A percentile compares a stretch with the other conserved stretches of the same genome.
phyloP scores from a whole-genome alignment of 176 grass and related monocot species.

The Oryza longistaminata region DNA sequence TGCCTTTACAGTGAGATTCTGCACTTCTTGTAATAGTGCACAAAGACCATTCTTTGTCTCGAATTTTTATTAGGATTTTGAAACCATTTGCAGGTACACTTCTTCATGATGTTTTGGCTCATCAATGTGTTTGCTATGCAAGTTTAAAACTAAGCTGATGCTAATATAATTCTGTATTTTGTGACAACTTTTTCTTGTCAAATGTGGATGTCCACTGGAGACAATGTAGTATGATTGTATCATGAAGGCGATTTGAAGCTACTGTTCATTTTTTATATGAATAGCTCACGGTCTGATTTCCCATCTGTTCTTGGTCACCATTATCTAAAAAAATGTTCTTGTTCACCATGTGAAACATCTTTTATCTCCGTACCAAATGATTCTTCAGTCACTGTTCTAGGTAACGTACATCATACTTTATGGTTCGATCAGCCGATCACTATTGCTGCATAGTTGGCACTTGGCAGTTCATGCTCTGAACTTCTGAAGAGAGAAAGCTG shows the following conservation, averaged over 20 bases:
- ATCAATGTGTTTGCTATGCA: background rate
- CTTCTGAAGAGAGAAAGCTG: background rate
- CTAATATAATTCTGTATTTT: background rate
- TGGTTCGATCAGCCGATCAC: background rate
- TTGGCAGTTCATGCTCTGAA: background rate
- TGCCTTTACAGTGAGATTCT: conserved; percentile 13
- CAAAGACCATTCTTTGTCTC: background rate
- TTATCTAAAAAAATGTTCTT: background rate
- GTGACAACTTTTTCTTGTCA: background rate
- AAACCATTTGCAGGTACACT: background rate
- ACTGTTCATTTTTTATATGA: background rate
- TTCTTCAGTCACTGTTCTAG: background rate
- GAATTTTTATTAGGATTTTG: background rate
- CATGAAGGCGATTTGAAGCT: background rate
- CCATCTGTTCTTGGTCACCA: background rate
- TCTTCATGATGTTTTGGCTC: background rate
- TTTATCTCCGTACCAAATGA: background rate
- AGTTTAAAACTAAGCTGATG: background rate
- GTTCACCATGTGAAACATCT: background rate
- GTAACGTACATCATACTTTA: background rate
- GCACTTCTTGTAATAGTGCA: background rate
- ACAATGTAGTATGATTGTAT: background rate
- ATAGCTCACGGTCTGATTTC: background rate
- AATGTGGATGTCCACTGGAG: background rate
- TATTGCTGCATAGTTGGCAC: background rate